A percentile compares a stretch with the other conserved stretches of the same genome.
These are phyloP conservation scores for Phytopythium kandeliae DNA, from an alignment of 352 stramenopile genomes.

Conservation along the genomic window DNA sequence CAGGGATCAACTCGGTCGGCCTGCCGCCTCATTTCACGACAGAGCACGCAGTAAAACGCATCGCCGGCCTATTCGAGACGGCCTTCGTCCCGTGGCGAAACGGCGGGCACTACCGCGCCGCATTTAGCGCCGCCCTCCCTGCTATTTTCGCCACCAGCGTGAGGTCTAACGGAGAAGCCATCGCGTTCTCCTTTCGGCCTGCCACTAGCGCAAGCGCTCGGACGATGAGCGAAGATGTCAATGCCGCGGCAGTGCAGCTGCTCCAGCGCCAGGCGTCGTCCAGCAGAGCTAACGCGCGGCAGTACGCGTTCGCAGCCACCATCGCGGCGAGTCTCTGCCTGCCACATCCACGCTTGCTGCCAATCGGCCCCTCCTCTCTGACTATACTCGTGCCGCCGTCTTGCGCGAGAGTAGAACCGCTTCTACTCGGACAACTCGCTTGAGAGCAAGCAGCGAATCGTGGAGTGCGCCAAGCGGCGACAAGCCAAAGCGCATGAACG, in stretches of 20 bases:
- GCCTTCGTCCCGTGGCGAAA: slow-evolving; percentile 16
- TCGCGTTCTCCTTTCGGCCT: not conserved
- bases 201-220: not conserved
- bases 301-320: slow-evolving; percentile 27
- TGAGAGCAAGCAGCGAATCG: slow-evolving; percentile 35
- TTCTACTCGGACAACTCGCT: slow-evolving; percentile 77
- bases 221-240: slow-evolving; percentile 21
- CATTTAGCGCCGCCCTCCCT: not conserved
- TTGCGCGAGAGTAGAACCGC: slow-evolving; percentile 31
- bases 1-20: slow-evolving; percentile 6
- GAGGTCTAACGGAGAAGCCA: too few species aligned
- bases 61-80: not conserved
- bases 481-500: slow-evolving; percentile 46
- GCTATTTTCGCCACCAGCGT: too few species aligned
- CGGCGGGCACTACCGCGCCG: slow-evolving; percentile 1
- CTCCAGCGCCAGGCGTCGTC: slow-evolving; percentile 32
- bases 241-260: slow-evolving; percentile 25
- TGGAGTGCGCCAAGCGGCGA: slow-evolving; percentile 51
- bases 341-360: not conserved
- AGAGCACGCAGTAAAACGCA: not conserved
- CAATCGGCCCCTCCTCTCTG: not conserved
- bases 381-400: not conserved
- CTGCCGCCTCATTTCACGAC: slow-evolving; percentile 3
- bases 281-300: slow-evolving; percentile 17
- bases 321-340: slow-evolving; percentile 15